Evolutionary conservation across 768 basidiomycete genomes (phyloP), one percentile per base, ranked within the genome.

Genomic region (Trametes villosa): DNA sequence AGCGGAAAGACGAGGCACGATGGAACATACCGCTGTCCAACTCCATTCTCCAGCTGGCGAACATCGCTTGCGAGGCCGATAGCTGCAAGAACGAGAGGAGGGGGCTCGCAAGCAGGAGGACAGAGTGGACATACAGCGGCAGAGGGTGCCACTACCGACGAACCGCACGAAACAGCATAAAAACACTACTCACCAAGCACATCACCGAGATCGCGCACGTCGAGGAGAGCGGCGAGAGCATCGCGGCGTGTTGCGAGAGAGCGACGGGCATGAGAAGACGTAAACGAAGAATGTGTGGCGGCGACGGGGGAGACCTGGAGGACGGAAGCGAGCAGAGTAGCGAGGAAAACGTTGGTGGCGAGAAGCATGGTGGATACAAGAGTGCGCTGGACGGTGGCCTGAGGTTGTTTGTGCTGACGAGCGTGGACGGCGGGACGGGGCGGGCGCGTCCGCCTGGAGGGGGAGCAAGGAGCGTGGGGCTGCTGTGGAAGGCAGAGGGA

Each of bases 381-480:
- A 53, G 55, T 34, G 27, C 47, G n/a, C 31, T 30, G 60, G 59
- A 0, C 51, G 50, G 51, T 62, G 56, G 69, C 65, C 67, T 77
- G 64, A 56, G 66, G 64, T 60, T 67, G 71, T 67, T 55, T 57
- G 61, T 68, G 69, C 65, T 68, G 70, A 57, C 64, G 59, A 70
- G 76, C 72, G 61, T 61, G 70, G 71, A 70, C 68, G 68, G 73
- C 66, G 56, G 68, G 73, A 68, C 68, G 63, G 45, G 59, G 33
- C 41, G 62, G 66, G 56, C 56, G 38, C 67, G 63, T 62, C 66
- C 63, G 66, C 66, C 74, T 67, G 68, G 69, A 48, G 65, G 58
- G 55, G 50, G 52, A 54, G 55, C 65, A 83, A 81, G 50, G 81
- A 81, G 75, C 71, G 80, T 79, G 77, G 51, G 67, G 63, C 67